Conservation (phyloP, 306 rosid genomes). For the Astragalus membranaceus region DNA sequence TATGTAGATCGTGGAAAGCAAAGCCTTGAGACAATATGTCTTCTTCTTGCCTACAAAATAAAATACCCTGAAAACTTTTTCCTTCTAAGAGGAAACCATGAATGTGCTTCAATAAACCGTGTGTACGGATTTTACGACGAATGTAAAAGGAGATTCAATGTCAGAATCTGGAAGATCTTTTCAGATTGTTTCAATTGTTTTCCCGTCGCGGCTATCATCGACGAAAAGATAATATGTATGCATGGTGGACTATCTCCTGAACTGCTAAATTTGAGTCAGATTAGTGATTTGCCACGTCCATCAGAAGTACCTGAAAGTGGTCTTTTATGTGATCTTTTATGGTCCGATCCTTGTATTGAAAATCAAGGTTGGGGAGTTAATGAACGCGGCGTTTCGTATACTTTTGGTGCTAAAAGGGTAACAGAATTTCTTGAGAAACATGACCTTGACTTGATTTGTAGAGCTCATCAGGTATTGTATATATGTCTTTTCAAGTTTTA, state of each 20-base stretch:
- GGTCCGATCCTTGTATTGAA: conserved; percentile 35
- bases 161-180: conserved; percentile 25
- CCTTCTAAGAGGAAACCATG: conserved; percentile 34
- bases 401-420: conserved; percentile 30
- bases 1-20: conserved; percentile 42
- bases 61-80: conserved; percentile 32
- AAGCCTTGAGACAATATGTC: conserved; percentile 34
- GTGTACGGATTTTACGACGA: conserved; percentile 35
- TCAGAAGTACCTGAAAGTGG: conserved; percentile 31
- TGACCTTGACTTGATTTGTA: conserved; percentile 36
- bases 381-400: conserved; percentile 35
- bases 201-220: conserved; percentile 28
- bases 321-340: conserved; percentile 28
- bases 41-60: conserved; percentile 34
- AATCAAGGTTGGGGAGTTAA: conserved; percentile 28
- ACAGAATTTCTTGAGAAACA: conserved; percentile 23
- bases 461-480: conserved; percentile 37
- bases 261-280: conserved; percentile 21
- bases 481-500: too few relatives aligned
- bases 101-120: conserved; percentile 28
- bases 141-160: conserved; percentile 32
- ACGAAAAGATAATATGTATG: conserved; percentile 30
- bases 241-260: conserved; percentile 39
- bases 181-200: conserved; percentile 34
- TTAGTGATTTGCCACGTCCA: conserved; percentile 22